Percentiles rank a stretch among this genome's conserved stretches.
phyloP scores from a whole-genome alignment of 2,329 filamentous ascomycete genomes.

The Colletotrichum cuscutae region DNA sequence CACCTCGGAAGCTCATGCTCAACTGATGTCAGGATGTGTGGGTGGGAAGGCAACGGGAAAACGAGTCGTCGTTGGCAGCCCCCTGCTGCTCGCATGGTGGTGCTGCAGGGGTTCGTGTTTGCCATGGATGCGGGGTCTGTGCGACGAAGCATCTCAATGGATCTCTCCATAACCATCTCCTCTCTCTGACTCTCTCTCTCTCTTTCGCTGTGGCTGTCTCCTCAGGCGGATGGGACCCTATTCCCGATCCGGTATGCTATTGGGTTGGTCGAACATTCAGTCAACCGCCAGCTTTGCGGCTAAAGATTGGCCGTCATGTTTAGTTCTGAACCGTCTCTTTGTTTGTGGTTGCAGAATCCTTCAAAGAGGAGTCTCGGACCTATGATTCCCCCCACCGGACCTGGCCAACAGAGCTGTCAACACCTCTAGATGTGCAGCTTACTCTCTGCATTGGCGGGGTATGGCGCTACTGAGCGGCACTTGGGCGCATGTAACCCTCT shows the following conservation, averaged over 20 bases:
- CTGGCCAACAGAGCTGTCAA: not conserved
- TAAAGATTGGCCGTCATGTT: not conserved
- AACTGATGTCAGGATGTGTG: slow-evolving; percentile 14
- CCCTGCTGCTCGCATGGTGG: slow-evolving; percentile 27
- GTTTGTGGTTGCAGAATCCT: not conserved
- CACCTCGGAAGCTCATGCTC: slow-evolving; percentile 36
- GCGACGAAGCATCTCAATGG: slow-evolving; percentile 11
- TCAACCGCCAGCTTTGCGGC: not conserved
- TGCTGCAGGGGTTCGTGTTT: slow-evolving; percentile 31
- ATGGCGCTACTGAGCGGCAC: slow-evolving; percentile 10
- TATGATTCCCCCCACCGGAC: not conserved
- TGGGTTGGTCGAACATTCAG: not conserved
- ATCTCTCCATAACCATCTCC: not conserved
- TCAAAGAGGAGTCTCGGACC: not conserved
- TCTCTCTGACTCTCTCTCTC: too few species aligned
- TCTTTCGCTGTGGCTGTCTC: not conserved
- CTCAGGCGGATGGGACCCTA: slow-evolving; percentile 1
- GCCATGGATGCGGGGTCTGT: slow-evolving; percentile 28
- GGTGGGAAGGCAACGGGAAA: not conserved
- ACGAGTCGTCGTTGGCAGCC: slow-evolving; percentile 18
- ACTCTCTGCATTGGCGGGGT: not conserved
- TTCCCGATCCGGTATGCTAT: slow-evolving; percentile 14
- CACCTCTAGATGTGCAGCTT: not conserved
- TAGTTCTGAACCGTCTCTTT: not conserved
- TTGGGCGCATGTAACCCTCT: slow-evolving; percentile 25